phyloP scores from a whole-genome alignment of 352 stramenopile genomes.

The Globisporangium yorkense region DNA sequence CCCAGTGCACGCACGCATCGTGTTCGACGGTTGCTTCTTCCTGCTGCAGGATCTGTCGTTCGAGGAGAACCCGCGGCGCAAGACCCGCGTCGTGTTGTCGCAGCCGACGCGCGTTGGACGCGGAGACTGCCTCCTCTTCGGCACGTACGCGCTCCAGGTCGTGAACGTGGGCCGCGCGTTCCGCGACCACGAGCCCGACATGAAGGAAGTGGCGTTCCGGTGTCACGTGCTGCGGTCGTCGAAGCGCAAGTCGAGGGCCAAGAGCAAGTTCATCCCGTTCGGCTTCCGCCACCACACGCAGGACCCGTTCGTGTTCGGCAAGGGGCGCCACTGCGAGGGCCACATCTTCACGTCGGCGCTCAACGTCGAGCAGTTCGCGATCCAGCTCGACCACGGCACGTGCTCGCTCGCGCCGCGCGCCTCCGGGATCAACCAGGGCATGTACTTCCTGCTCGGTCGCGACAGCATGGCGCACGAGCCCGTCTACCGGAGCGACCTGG shows the following conservation, averaged over 20 bases:
- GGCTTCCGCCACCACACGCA: constrained; percentile 39
- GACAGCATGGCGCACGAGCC: constrained; percentile 33
- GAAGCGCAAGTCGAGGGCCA: constrained; percentile 48
- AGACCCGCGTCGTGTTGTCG: constrained; percentile 46
- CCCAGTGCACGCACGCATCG: constrained; percentile 51
- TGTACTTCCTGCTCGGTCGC: constrained; percentile 65
- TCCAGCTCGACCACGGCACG: constrained; percentile 53
- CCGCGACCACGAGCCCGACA: constrained; percentile 43
- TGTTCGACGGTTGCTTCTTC: constrained; percentile 61
- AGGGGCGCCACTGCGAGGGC: constrained; percentile 46
- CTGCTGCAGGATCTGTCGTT: constrained; percentile 70
- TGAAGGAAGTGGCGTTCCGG: constrained; percentile 58
- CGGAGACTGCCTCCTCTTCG: constrained; percentile 55
- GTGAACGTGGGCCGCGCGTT: constrained; percentile 45
- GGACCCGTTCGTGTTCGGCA: constrained; percentile 48
- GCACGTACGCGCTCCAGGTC: constrained; percentile 44
- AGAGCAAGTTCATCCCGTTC: constrained; percentile 44
- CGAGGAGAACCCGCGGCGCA: constrained; percentile 40
- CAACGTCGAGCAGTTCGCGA: constrained; percentile 54
- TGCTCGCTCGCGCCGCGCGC: constrained; percentile 52
- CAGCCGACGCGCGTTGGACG: constrained; percentile 44
- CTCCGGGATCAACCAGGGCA: constrained; percentile 57
- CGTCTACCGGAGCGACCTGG: constrained; percentile 29
- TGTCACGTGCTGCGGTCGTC: constrained; percentile 57
- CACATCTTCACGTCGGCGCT: constrained; percentile 53